phyloP scores from a whole-genome alignment of 1,284 basidiomycete genomes.

The Violaceomyces palustris region DNA sequence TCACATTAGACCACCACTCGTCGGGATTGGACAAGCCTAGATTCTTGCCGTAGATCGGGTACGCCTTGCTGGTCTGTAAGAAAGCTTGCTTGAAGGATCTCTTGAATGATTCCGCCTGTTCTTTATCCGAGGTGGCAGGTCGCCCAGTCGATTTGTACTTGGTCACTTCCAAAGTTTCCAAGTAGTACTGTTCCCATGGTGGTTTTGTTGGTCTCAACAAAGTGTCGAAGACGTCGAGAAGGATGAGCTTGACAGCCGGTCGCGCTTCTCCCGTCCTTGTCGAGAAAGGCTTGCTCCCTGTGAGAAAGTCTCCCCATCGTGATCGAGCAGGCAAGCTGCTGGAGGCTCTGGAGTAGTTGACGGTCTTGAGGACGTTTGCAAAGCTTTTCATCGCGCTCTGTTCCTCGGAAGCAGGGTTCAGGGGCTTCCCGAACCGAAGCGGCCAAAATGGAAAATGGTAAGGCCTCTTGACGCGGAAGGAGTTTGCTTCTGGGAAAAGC shows the following conservation, averaged over 20 bases:
- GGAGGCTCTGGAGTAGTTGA: too few species aligned
- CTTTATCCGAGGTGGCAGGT: not conserved
- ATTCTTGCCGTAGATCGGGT: slow-evolving; percentile 30
- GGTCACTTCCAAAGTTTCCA: slow-evolving; percentile 10
- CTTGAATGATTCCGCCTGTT: slow-evolving; percentile 8
- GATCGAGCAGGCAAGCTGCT: too few species aligned
- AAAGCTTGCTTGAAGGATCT: slow-evolving; percentile 27
- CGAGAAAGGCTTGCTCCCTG: too few species aligned
- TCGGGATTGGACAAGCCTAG: slow-evolving; percentile 15
- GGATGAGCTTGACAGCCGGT: slow-evolving; percentile 23
- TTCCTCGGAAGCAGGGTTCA: too few species aligned
- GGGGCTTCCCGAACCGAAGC: too few species aligned
- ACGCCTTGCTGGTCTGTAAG: slow-evolving; percentile 6
- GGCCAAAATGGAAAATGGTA: too few species aligned
- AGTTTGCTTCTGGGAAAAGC: too few species aligned
- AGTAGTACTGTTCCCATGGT: slow-evolving; percentile 26
- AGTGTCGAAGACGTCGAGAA: slow-evolving; percentile 40
- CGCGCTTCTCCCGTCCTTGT: too few species aligned
- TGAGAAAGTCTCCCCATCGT: too few species aligned
- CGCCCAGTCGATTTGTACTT: slow-evolving; percentile 6
- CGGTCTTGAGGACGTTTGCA: too few species aligned
- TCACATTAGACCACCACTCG: slow-evolving; percentile 31
- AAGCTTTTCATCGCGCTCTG: too few species aligned
- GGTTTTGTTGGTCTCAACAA: slow-evolving; percentile 19
- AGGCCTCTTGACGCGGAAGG: too few species aligned